These are phyloP conservation scores for Podila epicladia DNA, from an alignment of 192 early-diverging fungal genomes.

Conservation along the genomic window DNA sequence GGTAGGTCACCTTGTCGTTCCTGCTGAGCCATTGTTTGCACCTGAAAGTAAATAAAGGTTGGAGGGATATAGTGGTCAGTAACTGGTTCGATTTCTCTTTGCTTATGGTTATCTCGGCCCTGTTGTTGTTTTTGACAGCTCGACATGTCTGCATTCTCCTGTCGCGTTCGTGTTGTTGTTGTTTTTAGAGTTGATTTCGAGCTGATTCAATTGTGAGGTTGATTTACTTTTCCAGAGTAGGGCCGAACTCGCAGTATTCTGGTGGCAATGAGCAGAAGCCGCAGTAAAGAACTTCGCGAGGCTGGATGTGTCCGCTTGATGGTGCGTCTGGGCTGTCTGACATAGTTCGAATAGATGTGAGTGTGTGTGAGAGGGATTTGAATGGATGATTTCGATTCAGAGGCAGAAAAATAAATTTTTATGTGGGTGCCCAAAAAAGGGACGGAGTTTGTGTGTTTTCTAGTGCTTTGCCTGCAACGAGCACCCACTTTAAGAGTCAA, in stretches of 20 bases:
- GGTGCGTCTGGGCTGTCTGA: conserved; percentile 51
- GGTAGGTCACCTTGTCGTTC: conserved; percentile 24
- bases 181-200: conserved; percentile 34
- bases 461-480: too few relatives aligned
- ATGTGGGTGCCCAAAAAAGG: neutral
- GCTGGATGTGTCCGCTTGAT: conserved; percentile 47
- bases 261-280: conserved; percentile 50
- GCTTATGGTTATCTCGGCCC: conserved; percentile 30
- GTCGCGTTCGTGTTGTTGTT: conserved; percentile 61
- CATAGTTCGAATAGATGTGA: neutral
- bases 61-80: neutral
- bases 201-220: conserved; percentile 10
- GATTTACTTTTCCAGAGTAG: conserved; percentile 75
- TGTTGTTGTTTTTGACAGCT: too few relatives aligned
- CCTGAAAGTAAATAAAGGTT: conserved; percentile 7
- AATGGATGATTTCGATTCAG: too few relatives aligned
- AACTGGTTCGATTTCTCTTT: conserved; percentile 46
- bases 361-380: neutral
- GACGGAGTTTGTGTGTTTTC: too few relatives aligned
- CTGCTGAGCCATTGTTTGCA: conserved; percentile 54
- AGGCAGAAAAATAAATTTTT: too few relatives aligned
- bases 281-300: conserved; percentile 48
- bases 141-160: too few relatives aligned
- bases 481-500: too few relatives aligned
- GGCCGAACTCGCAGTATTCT: conserved; percentile 94